A percentile compares a stretch with the other conserved stretches of the same genome.
phyloP scores from a whole-genome alignment of 2,329 filamentous ascomycete species.

The Alternaria arbusti region DNA sequence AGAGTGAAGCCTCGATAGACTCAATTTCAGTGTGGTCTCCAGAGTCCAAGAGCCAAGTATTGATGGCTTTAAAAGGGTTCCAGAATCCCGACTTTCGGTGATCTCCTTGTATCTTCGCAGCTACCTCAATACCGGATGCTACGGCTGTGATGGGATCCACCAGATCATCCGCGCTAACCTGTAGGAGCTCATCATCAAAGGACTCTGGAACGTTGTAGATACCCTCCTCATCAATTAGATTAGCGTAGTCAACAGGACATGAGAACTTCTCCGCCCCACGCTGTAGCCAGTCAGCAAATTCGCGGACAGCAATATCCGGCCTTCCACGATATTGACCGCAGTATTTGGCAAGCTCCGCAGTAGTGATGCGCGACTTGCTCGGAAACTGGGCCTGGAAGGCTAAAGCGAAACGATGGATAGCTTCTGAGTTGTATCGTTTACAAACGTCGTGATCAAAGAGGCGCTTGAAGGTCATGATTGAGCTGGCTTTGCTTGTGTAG shows the following conservation, averaged over 20 bases:
- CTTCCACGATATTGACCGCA: constrained; percentile 11
- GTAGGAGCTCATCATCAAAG: constrained; percentile 5
- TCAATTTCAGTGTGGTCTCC: not conserved
- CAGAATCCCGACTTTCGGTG: not conserved
- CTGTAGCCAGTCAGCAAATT: constrained; percentile 15
- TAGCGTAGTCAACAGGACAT: constrained; percentile 1
- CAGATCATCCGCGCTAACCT: not conserved
- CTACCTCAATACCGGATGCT: not conserved
- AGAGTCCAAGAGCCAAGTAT: not conserved
- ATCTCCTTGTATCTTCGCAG: not conserved
- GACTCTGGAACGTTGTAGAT: constrained; percentile 10
- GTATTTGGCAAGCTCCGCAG: constrained; percentile 17
- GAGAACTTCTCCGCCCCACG: constrained; percentile 12
- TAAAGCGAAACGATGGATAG: constrained; percentile 13
- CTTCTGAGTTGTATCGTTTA: not conserved
- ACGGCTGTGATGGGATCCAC: not conserved
- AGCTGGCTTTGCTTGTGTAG: constrained; percentile 13
- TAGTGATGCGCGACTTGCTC: constrained; percentile 3
- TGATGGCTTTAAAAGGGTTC: not conserved
- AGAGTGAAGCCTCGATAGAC: not conserved
- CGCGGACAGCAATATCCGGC: constrained; percentile 13
- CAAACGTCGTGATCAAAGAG: constrained; percentile 5
- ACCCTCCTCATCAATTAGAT: constrained; percentile 1
- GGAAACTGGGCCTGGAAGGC: constrained; percentile 19
- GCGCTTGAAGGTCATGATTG: constrained; percentile 10